Conservation (phyloP, 2,329 filamentous ascomycete genomes). For the Thermothelomyces thermophilus region DNA sequence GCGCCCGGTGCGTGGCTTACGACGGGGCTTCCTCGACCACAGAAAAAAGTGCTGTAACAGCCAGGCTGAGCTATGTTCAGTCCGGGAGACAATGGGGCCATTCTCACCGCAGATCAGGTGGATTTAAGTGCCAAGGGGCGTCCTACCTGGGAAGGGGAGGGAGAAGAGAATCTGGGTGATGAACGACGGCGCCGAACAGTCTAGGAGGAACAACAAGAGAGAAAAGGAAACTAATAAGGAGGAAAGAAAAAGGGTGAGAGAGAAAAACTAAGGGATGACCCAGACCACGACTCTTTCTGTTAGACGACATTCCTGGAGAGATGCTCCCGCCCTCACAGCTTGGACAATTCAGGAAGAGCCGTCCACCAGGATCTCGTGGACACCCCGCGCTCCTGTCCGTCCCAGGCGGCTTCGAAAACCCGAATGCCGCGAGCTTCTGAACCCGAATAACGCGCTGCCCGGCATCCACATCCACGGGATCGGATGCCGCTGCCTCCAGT, state of each 20-base stretch:
- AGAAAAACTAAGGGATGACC: neutral
- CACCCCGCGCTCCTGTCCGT: conserved; percentile 3
- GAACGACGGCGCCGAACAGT: no score
- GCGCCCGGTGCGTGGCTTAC: neutral
- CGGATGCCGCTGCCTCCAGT: conserved; percentile 16
- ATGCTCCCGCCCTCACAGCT: conserved; percentile 1
- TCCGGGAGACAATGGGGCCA: no score
- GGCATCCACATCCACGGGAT: conserved; percentile 19
- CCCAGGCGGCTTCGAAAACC: conserved; percentile 8
- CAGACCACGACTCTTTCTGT: conserved; percentile 1
- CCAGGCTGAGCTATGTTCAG: neutral
- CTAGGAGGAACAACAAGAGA: neutral
- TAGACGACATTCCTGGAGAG: conserved; percentile 1
- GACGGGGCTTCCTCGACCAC: neutral
- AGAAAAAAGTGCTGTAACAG: conserved; percentile 1
- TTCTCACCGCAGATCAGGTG: neutral
- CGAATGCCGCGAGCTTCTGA: conserved; percentile 20
- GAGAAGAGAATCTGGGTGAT: no score
- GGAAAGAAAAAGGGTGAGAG: neutral
- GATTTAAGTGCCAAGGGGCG: neutral
- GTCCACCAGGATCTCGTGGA: conserved; percentile 7
- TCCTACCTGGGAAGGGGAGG: neutral
- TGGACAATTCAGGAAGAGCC: conserved; percentile 8
- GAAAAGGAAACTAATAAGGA: neutral
- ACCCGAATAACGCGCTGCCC: conserved; percentile 15